These are phyloP conservation scores for Cercospora zeina DNA, from an alignment of 2,329 filamentous ascomycete species.

Conservation along the genomic window DNA sequence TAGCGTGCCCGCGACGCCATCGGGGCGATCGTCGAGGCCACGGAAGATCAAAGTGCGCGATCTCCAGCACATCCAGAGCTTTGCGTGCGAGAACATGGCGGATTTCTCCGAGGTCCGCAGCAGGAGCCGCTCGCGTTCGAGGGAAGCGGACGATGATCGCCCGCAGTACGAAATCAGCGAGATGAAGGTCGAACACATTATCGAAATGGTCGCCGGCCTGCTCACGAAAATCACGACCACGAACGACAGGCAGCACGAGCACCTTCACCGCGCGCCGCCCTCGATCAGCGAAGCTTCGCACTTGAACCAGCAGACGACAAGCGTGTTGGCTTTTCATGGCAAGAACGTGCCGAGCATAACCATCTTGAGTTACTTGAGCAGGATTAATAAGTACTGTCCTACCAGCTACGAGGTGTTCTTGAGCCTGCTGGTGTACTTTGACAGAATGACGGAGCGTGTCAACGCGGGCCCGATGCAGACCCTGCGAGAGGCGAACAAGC, in stretches of 20 bases:
- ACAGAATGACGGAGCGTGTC: conserved; percentile 96
- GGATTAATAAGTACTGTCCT: conserved; percentile 98
- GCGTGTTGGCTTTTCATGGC: conserved; percentile 90
- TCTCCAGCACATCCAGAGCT: conserved; percentile 84
- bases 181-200: conserved; percentile 96
- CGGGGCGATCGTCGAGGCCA: conserved; percentile 47
- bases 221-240: conserved; percentile 96
- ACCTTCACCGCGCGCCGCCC: conserved; percentile 73
- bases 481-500: conserved; percentile 56
- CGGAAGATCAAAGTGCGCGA: conserved; percentile 78
- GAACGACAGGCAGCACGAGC: conserved; percentile 91
- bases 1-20: conserved; percentile 29
- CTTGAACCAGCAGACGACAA: conserved; percentile 64
- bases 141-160: conserved; percentile 53
- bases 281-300: conserved; percentile 60
- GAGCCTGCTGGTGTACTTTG: conserved; percentile 93
- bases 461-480: conserved; percentile 76
- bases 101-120: conserved; percentile 52
- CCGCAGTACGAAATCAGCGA: conserved; percentile 89
- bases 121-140: conserved; percentile 44
- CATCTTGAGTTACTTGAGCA: conserved; percentile 89
- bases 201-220: conserved; percentile 97
- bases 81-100: conserved; percentile 75
- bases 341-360: conserved; percentile 98
- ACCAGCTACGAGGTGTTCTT: conserved; percentile 98